Evolutionary conservation across 768 basidiomycete genomes (phyloP).

Genomic region (Mrakia hoshinonis): DNA sequence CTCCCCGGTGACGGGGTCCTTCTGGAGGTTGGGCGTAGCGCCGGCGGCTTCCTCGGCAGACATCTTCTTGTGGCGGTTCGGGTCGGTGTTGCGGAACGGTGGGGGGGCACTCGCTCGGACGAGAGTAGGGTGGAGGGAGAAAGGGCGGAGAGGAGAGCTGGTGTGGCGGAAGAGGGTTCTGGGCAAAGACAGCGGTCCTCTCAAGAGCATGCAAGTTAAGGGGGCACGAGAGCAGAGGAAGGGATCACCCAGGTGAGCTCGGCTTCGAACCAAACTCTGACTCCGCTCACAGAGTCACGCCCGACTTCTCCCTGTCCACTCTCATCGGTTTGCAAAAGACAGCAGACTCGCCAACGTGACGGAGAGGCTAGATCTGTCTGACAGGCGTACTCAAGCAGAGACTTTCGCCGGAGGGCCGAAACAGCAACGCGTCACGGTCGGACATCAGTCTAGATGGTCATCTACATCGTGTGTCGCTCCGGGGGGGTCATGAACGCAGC

Average conservation of each 20-base stretch:
- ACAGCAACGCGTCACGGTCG: too few relatives aligned
- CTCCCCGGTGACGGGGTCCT: constrained; percentile 70
- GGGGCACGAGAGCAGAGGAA: not conserved
- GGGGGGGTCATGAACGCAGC: too few relatives aligned
- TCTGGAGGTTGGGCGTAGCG: constrained; percentile 38
- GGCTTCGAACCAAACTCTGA: not conserved
- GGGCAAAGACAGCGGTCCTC: not conserved
- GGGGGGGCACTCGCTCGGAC: not conserved
- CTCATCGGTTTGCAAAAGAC: too few relatives aligned
- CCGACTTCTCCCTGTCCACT: too few relatives aligned
- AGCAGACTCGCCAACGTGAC: too few relatives aligned
- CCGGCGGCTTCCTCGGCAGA: constrained; percentile 34
- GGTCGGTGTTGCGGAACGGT: not conserved
- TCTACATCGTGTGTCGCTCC: too few relatives aligned
- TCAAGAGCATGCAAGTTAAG: constrained; percentile 6
- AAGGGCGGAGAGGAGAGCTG: not conserved
- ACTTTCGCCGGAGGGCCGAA: too few relatives aligned
- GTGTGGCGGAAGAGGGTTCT: not conserved
- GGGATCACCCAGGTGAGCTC: not conserved
- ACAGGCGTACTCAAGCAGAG: too few relatives aligned
- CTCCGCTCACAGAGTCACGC: too few relatives aligned
- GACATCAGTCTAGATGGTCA: too few relatives aligned
- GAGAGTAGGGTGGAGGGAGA: not conserved
- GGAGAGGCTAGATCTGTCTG: too few relatives aligned
- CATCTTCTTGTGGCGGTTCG: constrained; percentile 5